A percentile compares a stretch with the other conserved stretches of the same genome.
Conservation (phyloP, 108 stramenopile genomes). For the Skeletonema menzelii region DNA sequence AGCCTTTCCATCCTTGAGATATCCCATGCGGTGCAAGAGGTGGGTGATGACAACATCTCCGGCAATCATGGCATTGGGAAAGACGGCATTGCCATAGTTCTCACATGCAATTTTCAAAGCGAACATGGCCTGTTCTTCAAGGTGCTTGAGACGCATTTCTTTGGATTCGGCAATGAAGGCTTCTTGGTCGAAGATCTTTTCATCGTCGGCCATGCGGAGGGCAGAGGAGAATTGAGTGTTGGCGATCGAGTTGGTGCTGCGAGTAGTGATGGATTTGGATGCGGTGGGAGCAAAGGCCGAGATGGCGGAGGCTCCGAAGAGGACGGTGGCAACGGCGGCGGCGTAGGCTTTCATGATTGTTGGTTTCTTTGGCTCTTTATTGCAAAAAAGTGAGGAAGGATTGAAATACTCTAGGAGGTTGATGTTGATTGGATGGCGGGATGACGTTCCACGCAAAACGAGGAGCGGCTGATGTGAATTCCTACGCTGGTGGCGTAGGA, state of each 20-base stretch:
- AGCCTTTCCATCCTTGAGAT: constrained; percentile 75
- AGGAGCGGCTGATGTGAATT: background rate
- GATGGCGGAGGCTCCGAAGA: constrained; percentile 43
- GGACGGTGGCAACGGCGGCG: constrained; percentile 43
- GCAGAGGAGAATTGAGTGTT: constrained; percentile 12
- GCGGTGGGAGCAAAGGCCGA: constrained; percentile 60
- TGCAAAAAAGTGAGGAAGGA: background rate
- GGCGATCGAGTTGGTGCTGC: constrained; percentile 22
- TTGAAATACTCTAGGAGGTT: too few relatives aligned
- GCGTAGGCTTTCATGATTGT: constrained; percentile 58
- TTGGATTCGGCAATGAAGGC: constrained; percentile 83
- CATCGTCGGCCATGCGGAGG: constrained; percentile 46
- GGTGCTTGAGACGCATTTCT: constrained; percentile 87
- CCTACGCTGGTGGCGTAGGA: background rate
- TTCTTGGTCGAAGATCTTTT: constrained; percentile 75
- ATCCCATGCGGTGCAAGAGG: constrained; percentile 82
- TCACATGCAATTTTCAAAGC: constrained; percentile 86
- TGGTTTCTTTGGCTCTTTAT: background rate
- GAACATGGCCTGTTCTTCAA: constrained; percentile 92
- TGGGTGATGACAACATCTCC: constrained; percentile 91
- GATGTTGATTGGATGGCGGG: background rate
- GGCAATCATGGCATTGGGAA: constrained; percentile 92
- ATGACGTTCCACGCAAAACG: background rate
- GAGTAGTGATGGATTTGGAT: constrained; percentile 6
- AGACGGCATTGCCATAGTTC: constrained; percentile 87